These are phyloP conservation scores for Urostyla sp. DNA, from an alignment of 73 alveolate species.

Conservation along the genomic window DNA sequence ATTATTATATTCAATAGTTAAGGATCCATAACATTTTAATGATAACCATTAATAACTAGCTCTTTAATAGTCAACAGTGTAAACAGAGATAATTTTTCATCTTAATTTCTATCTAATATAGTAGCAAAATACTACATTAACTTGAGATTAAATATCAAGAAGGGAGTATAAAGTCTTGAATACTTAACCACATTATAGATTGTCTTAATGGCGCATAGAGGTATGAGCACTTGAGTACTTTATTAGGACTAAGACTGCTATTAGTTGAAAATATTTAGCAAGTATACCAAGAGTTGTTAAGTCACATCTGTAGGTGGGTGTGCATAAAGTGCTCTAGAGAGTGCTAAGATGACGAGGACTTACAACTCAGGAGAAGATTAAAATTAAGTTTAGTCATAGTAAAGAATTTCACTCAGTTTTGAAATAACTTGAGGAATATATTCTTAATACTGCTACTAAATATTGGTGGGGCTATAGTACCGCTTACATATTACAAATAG, in stretches of 20 bases:
- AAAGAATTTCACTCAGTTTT: constrained; percentile 32
- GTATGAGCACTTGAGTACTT: not conserved
- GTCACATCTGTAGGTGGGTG: constrained; percentile 18
- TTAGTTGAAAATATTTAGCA: too few species aligned
- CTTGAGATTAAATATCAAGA: not conserved
- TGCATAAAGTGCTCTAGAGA: constrained; percentile 10
- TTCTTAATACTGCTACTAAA: not conserved
- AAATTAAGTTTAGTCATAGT: too few species aligned
- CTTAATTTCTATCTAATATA: constrained; percentile 14
- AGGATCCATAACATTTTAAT: constrained; percentile 20
- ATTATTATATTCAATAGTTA: not conserved
- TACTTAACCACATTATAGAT: constrained; percentile 9
- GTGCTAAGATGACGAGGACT: not conserved
- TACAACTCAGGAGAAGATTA: too few species aligned
- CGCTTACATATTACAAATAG: not conserved
- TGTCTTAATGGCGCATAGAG: constrained; percentile 10
- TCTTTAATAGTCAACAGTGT: constrained; percentile 10
- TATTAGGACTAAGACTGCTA: not conserved
- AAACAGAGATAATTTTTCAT: not conserved
- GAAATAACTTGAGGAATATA: too few species aligned
- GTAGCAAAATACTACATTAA: not conserved
- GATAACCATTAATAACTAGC: constrained; percentile 28
- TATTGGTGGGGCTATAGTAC: constrained; percentile 2
- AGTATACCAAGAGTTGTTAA: too few species aligned
- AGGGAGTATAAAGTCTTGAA: constrained; percentile 11